A percentile compares a stretch with the other conserved stretches of the same genome.
Evolutionary conservation across 805 yeast genomes (phyloP).

Genomic region (Dipodascus albidus): DNA sequence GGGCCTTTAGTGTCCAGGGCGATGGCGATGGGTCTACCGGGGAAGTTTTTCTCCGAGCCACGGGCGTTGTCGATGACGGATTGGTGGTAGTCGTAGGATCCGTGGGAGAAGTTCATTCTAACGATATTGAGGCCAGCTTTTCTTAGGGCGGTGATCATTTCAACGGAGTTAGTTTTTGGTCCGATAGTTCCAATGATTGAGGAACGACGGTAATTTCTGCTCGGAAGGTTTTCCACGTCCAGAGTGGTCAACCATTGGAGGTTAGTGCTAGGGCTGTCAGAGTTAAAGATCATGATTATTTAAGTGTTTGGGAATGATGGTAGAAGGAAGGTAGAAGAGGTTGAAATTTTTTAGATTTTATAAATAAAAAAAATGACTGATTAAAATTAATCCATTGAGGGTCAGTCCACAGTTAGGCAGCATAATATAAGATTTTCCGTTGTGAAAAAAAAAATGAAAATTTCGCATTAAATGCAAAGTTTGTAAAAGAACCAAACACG

Average conservation of each 20-base stretch:
- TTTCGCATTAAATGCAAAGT: too few relatives aligned
- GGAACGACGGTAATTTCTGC: constrained; percentile 75
- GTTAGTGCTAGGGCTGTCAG: constrained; percentile 25
- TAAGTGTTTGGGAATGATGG: not conserved
- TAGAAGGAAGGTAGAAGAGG: not conserved
- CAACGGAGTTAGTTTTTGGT: constrained; percentile 91
- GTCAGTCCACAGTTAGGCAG: too few relatives aligned
- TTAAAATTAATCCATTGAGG: too few relatives aligned
- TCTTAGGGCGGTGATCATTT: constrained; percentile 74
- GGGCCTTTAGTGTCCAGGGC: constrained; percentile 99
- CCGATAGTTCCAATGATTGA: constrained; percentile 96
- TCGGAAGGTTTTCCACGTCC: constrained; percentile 64
- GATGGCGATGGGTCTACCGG: constrained; percentile 96
- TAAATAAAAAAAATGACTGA: too few relatives aligned
- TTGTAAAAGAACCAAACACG: too few relatives aligned
- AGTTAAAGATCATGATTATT: constrained; percentile 14
- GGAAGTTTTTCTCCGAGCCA: constrained; percentile 78
- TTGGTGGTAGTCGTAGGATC: constrained; percentile 96
- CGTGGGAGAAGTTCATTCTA: constrained; percentile 51
- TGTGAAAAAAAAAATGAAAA: too few relatives aligned
- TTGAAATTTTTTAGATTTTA: not conserved
- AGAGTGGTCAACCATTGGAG: constrained; percentile 77
- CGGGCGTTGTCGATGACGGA: constrained; percentile 93
- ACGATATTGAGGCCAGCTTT: constrained; percentile 26
- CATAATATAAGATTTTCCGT: too few relatives aligned